Evolutionary conservation across 768 basidiomycete species (phyloP), one percentile per base, ranked within the genome.

Genomic region (Russula virescens): DNA sequence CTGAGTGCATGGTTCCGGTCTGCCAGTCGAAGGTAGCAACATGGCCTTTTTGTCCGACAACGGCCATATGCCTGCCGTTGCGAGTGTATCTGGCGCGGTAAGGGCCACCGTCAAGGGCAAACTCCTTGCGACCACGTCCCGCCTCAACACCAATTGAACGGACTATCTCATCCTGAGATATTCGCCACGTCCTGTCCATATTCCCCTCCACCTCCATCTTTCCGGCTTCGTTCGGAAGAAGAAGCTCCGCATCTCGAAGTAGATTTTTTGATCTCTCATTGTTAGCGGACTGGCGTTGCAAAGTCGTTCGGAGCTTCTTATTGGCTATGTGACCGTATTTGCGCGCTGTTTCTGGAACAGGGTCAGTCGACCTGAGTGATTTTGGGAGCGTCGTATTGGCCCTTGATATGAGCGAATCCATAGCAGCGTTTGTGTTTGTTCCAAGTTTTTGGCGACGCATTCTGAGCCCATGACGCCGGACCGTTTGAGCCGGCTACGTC

Each of bases 11-110:
- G 35, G 84, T 83, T 0, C 93, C 94, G 0, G 88, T 85, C 71
- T 90, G 86, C 91, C 91, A 94, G 73, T 98, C 94, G 68, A 98
- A 95, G 0, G 94, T 91, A 3, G 93, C 91, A 19, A 93, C 85
- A 75, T 97, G 94, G 0, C 97, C 95, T 38, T 78, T 80, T 14
- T 79, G 81, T 5, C 94, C 94, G 0, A 84, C 90, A 66, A 98
- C 85, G 0, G 93, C 95, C 58, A 98, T 72, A 73, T 96, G 88
- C 73, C 94, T 80, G 68, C 97, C 97, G 71, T 99, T 96, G 68
- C 89, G 78, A 23, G 93, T 92, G 76, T 95, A 97, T 67, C 92
- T 81, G 45, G 86, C 81, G 51, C 85, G 78, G 71, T 96, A 96
- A 3, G 88, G 88, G 0, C 96, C 96, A 14, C 88, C 87, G 62